phyloP scores from a whole-genome alignment of 2,329 filamentous ascomycete genomes.

The Bisporella sp. region DNA sequence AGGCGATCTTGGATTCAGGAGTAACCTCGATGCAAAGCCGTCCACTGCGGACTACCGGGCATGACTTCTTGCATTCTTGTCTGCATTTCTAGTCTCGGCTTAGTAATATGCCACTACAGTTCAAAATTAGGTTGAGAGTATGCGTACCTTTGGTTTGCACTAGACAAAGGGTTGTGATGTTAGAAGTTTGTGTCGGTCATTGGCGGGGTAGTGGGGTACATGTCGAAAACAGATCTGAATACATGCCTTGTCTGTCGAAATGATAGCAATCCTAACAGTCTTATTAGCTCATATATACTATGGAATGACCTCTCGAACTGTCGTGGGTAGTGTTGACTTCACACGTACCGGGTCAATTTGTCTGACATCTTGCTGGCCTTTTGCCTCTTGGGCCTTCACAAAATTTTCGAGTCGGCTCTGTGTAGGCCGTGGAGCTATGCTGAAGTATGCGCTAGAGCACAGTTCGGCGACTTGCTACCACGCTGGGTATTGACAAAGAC shows the following conservation, averaged over 20 bases:
- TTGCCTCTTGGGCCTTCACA: not conserved
- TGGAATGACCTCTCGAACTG: too few relatives aligned
- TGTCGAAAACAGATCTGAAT: constrained; percentile 26
- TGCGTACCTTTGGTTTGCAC: constrained; percentile 77
- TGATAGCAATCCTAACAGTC: constrained; percentile 80
- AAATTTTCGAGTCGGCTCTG: not conserved
- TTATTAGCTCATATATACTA: too few relatives aligned
- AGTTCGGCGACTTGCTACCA: too few relatives aligned
- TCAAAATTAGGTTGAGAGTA: not conserved
- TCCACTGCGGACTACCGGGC: constrained; percentile 92
- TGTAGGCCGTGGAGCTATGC: too few relatives aligned
- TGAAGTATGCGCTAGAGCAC: too few relatives aligned
- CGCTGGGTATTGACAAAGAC: not conserved
- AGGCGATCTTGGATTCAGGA: constrained; percentile 85
- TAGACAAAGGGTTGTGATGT: constrained; percentile 29
- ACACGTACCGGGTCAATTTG: constrained; percentile 82
- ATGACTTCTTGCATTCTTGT: constrained; percentile 98
- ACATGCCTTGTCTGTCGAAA: constrained; percentile 91
- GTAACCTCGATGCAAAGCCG: constrained; percentile 96
- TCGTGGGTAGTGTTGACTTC: too few relatives aligned
- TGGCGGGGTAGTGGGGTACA: constrained; percentile 33
- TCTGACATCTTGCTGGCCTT: constrained; percentile 60
- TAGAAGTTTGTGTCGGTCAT: not conserved
- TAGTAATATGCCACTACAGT: constrained; percentile 13
- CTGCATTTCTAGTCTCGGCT: constrained; percentile 72